Evolutionary conservation across 2,329 filamentous ascomycete genomes (phyloP).

Genomic region (Fusarium nodosum): DNA sequence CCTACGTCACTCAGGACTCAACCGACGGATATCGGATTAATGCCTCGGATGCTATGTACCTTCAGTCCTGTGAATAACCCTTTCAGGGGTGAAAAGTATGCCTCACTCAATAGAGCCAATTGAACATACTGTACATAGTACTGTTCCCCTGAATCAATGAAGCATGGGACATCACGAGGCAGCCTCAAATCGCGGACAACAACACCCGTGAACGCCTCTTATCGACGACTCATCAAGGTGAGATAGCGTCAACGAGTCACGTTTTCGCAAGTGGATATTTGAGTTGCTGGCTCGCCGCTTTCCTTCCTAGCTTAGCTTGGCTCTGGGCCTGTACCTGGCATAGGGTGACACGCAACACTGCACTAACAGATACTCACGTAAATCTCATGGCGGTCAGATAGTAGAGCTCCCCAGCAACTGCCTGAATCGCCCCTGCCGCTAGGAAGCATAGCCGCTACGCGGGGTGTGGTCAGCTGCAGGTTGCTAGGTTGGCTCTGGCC

Average conservation of each 20-base stretch:
- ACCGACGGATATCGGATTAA: slow-evolving; percentile 9
- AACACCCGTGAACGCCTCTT: slow-evolving; percentile 35
- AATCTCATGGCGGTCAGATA: background rate
- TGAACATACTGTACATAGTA: background rate
- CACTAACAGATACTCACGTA: slow-evolving; percentile 29
- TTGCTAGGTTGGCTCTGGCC: slow-evolving; percentile 36
- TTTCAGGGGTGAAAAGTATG: slow-evolving; percentile 1
- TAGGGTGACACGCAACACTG: slow-evolving; percentile 36
- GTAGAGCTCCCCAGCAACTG: slow-evolving; percentile 28
- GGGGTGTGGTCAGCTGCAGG: slow-evolving; percentile 44
- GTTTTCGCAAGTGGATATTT: slow-evolving; percentile 42
- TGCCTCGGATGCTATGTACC: background rate
- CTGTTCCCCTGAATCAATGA: background rate
- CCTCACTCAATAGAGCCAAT: background rate
- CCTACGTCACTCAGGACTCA: slow-evolving; percentile 34
- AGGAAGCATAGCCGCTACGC: slow-evolving; percentile 43
- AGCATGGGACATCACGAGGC: slow-evolving; percentile 9
- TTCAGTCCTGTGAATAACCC: background rate
- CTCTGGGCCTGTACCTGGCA: slow-evolving; percentile 24
- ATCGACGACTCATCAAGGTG: slow-evolving; percentile 48
- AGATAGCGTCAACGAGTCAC: slow-evolving; percentile 43
- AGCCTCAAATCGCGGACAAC: slow-evolving; percentile 1
- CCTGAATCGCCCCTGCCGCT: slow-evolving; percentile 45
- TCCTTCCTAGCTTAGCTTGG: slow-evolving; percentile 26
- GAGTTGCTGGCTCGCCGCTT: slow-evolving; percentile 30